Conservation (phyloP, 2,329 filamentous ascomycete species). For the Penicillium psychrosexuale region DNA sequence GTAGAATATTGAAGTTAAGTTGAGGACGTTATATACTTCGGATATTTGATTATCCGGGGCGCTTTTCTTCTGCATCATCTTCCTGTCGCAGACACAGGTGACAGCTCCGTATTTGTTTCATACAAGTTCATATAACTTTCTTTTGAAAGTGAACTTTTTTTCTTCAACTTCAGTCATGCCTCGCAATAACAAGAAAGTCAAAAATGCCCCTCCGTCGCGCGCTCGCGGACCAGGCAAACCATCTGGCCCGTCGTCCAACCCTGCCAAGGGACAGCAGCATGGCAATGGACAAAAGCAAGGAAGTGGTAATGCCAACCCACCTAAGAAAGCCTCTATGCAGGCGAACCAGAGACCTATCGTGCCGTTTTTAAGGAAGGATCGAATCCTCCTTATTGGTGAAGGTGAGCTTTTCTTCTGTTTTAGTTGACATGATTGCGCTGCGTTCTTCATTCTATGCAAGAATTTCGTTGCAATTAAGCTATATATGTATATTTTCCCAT, state of each 20-base stretch:
- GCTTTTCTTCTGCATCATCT: conserved; percentile 4
- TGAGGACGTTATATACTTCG: conserved; percentile 4
- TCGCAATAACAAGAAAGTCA: conserved; percentile 20
- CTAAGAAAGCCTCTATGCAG: conserved; percentile 21
- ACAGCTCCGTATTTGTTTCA: not conserved
- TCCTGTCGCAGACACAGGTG: not conserved
- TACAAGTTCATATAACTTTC: not conserved
- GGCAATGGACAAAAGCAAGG: conserved; percentile 7
- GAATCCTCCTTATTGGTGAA: conserved; percentile 46
- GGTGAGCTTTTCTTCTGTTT: conserved; percentile 31
- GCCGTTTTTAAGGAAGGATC: conserved; percentile 42
- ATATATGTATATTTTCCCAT: not conserved
- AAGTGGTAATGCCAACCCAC: conserved; percentile 8
- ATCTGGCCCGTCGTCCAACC: conserved; percentile 1
- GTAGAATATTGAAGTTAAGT: not conserved
- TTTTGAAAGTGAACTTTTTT: not conserved
- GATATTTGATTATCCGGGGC: conserved; percentile 23
- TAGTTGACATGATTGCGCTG: conserved; percentile 2
- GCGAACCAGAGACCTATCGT: conserved; percentile 33
- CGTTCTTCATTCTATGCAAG: conserved; percentile 1
- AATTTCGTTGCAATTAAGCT: not conserved
- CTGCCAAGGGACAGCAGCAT: conserved; percentile 5
- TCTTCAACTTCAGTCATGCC: conserved; percentile 15
- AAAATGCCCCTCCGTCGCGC: conserved; percentile 13
- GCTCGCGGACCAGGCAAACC: conserved; percentile 11